phyloP scores from a whole-genome alignment of 1,139 yeast genomes.

The Kluyveromyces sp. region DNA sequence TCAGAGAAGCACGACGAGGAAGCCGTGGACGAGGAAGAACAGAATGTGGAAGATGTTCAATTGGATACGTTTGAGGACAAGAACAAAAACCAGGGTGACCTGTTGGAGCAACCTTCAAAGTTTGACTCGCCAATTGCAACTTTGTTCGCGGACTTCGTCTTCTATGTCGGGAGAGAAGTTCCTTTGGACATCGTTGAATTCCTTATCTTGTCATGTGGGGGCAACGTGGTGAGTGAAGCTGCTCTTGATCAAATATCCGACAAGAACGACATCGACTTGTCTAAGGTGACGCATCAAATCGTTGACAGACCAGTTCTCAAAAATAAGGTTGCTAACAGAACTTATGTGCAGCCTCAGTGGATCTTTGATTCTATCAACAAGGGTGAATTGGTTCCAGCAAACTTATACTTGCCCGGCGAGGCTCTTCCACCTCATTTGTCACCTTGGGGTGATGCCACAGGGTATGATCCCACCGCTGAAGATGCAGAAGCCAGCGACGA shows the following conservation, averaged over 20 bases:
- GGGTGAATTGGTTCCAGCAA: slow-evolving; percentile 65
- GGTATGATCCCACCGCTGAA: slow-evolving; percentile 72
- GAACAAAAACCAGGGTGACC: slow-evolving; percentile 65
- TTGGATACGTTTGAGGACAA: slow-evolving; percentile 66
- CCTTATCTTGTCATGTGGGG: slow-evolving; percentile 82
- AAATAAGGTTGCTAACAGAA: slow-evolving; percentile 80
- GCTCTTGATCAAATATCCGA: slow-evolving; percentile 66
- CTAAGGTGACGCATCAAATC: slow-evolving; percentile 82
- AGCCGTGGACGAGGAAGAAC: slow-evolving; percentile 37
- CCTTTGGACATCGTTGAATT: slow-evolving; percentile 88
- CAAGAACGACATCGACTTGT: slow-evolving; percentile 46
- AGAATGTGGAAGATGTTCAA: slow-evolving; percentile 40
- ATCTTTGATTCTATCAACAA: slow-evolving; percentile 86
- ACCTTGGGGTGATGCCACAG: slow-evolving; percentile 97
- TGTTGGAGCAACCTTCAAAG: slow-evolving; percentile 71
- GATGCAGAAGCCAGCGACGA: slow-evolving; percentile 46
- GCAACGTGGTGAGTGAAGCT: slow-evolving; percentile 77
- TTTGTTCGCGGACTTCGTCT: slow-evolving; percentile 67
- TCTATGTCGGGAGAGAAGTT: slow-evolving; percentile 92
- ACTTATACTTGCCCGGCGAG: slow-evolving; percentile 88
- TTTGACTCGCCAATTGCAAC: slow-evolving; percentile 50
- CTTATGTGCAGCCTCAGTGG: slow-evolving; percentile 98
- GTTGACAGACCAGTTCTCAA: slow-evolving; percentile 82
- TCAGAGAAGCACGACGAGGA: slow-evolving; percentile 32
- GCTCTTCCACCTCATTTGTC: slow-evolving; percentile 92